Conservation (phyloP, 164 flowering plant species). For the Vitis rupestris region DNA sequence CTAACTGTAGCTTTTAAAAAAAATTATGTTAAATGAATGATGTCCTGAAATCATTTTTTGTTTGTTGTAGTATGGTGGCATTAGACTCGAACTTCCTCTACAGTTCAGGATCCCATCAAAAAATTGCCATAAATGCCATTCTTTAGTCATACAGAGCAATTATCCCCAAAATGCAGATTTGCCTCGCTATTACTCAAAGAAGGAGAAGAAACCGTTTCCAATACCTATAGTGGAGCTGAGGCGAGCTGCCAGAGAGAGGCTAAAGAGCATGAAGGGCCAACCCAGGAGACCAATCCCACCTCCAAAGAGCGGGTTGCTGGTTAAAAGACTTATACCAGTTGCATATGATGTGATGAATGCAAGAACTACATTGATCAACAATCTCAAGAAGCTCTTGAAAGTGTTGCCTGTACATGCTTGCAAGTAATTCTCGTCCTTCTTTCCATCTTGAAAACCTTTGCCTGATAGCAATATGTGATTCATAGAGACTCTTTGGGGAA, state of each 20-base stretch:
- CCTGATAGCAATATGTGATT: not conserved
- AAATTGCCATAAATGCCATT: constrained; percentile 20
- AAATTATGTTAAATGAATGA: not conserved
- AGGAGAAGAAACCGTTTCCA: constrained; percentile 91
- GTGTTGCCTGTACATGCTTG: constrained; percentile 91
- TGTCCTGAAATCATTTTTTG: constrained; percentile 1
- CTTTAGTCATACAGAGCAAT: constrained; percentile 36
- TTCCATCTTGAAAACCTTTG: not conserved
- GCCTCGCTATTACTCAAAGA: constrained; percentile 69
- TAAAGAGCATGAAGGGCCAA: constrained; percentile 53
- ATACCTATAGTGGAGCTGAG: constrained; percentile 81
- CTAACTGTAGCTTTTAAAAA: not conserved
- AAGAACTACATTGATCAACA: constrained; percentile 74
- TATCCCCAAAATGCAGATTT: constrained; percentile 88
- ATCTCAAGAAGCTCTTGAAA: constrained; percentile 80
- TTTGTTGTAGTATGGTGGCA: constrained; percentile 39
- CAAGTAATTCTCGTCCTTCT: constrained; percentile 50
- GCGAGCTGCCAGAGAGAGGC: constrained; percentile 86
- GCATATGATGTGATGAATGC: constrained; percentile 82
- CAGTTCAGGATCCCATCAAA: constrained; percentile 23
- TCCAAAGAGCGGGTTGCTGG: constrained; percentile 82
- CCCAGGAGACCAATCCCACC: constrained; percentile 64
- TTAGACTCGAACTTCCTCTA: constrained; percentile 26
- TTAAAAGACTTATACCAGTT: constrained; percentile 66
- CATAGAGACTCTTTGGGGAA: too few species aligned